Base-by-base conservation (phyloP, 257 asterid genomes). In the Nicotiana undulata region DNA sequence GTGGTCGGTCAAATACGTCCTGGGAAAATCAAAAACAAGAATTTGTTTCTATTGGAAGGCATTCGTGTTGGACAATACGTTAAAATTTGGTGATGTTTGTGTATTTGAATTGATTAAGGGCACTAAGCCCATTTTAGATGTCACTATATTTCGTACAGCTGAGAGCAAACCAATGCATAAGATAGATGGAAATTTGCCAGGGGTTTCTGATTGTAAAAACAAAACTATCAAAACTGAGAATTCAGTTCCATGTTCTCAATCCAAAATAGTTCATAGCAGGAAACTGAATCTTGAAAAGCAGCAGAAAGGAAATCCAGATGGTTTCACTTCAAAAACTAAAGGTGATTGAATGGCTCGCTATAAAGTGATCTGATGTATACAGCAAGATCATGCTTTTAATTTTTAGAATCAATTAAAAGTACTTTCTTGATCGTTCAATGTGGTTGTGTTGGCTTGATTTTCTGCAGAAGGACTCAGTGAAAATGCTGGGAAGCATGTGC, bases 1-100 rank as follows among this genome's bases (percentile, higher is more conserved):
- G 17, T 65, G 75, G 75, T 65, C 51, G 1, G 51, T 31, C 1
- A 65, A 18, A 11, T 80, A 31, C 63, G 10, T n/a, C 15, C 12
- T 37, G 15, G 9, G 11, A 7, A 13, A 1, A 15, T 3, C 1
- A 31, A 3, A 18, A 0, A 44, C 55, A 6, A 17, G 0, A 4
- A 80, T 20, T 9, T 0, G 12, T 5, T 0, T 32, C 3, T 81
- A 76, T 4, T 81, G 87, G 88, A 70, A 4, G 76, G 34, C 29
- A 24, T 82, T 85, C 11, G 84, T 20, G 20, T 11, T 0, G 6
- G 84, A 82, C 49, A 85, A 75, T 76, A 28, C 2, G 17, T 63
- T 85, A 8, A 75, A 56, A 28, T 79, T 51, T 4, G 88, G 86
- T 2, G 88, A 85, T 52, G 84, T 52, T 26, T 85, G 86, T 34